A percentile compares a stretch with the other conserved stretches of the same genome.
Evolutionary conservation across 2,329 filamentous ascomycete species (phyloP).

Genomic region (Botrytis cinerea): DNA sequence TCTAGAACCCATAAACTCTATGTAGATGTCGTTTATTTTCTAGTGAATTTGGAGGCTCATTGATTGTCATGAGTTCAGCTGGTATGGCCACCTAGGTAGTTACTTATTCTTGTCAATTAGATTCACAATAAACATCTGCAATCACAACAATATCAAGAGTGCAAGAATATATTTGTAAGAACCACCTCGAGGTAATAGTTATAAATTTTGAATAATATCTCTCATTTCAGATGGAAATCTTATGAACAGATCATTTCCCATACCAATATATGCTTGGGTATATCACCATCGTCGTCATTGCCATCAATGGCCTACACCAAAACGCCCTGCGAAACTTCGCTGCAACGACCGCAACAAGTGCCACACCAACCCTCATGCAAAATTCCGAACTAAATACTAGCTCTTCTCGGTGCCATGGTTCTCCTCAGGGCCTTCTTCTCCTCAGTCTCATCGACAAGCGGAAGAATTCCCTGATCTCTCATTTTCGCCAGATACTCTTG

Average conservation of each 20-base stretch:
- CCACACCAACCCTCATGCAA: neutral
- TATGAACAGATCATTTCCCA: neutral
- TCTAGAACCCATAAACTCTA: neutral
- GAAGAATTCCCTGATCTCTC: conserved; percentile 75
- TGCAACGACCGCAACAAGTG: neutral
- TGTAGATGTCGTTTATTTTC: neutral
- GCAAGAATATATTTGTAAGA: neutral
- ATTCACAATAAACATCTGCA: neutral
- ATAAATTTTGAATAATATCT: neutral
- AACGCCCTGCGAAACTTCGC: conserved; percentile 2
- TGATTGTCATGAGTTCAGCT: no score
- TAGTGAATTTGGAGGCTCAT: neutral
- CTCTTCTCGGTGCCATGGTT: conserved; percentile 77
- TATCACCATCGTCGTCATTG: neutral
- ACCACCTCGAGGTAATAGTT: neutral
- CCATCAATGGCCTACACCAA: neutral
- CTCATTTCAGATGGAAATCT: neutral
- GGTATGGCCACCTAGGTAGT: neutral
- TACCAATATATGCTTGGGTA: conserved; percentile 13
- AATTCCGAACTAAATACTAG: conserved; percentile 60
- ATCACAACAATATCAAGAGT: neutral
- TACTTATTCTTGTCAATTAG: neutral
- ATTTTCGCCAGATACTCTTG: conserved; percentile 76
- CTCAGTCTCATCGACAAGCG: conserved; percentile 69
- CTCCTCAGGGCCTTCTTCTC: conserved; percentile 75